Evolutionary conservation across 129 eudicot genomes (phyloP).

Genomic region (Artemisia annua): DNA sequence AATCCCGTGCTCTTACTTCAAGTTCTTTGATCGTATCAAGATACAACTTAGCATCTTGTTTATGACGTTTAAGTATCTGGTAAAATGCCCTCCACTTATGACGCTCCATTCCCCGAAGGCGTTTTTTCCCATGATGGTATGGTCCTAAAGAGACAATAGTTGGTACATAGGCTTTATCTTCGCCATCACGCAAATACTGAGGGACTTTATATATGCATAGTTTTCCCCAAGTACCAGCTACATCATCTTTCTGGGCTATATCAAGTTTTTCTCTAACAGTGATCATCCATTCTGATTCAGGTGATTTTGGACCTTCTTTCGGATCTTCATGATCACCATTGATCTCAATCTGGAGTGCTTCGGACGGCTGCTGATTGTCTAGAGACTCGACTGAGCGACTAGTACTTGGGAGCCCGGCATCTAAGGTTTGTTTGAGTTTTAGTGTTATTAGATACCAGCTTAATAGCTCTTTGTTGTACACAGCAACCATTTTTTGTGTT

Average conservation of each 20-base stretch:
- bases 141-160: constrained; percentile 84
- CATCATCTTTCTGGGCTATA: constrained; percentile 61
- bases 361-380: constrained; percentile 22
- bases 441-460: constrained; percentile 93
- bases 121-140: constrained; percentile 66
- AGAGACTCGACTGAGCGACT: constrained; percentile 29
- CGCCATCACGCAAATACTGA: constrained; percentile 63
- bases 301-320: constrained; percentile 39
- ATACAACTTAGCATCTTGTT: constrained; percentile 53
- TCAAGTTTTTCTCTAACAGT: constrained; percentile 59
- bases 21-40: constrained; percentile 57
- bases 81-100: constrained; percentile 88
- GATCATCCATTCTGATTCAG: constrained; percentile 71
- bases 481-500: constrained; percentile 68
- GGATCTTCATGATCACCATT: constrained; percentile 26
- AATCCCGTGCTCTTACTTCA: constrained; percentile 64
- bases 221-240: constrained; percentile 63
- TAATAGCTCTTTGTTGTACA: constrained; percentile 83
- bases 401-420: constrained; percentile 44
- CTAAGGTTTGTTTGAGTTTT: constrained; percentile 80
- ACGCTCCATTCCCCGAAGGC: constrained; percentile 66
- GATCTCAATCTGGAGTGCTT: constrained; percentile 37
- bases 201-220: constrained; percentile 75
- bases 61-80: constrained; percentile 55
- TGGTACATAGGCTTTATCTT: constrained; percentile 76